Evolutionary conservation across 208 protist species (phyloP).

Genomic region (Trypanosoma caninum): DNA sequence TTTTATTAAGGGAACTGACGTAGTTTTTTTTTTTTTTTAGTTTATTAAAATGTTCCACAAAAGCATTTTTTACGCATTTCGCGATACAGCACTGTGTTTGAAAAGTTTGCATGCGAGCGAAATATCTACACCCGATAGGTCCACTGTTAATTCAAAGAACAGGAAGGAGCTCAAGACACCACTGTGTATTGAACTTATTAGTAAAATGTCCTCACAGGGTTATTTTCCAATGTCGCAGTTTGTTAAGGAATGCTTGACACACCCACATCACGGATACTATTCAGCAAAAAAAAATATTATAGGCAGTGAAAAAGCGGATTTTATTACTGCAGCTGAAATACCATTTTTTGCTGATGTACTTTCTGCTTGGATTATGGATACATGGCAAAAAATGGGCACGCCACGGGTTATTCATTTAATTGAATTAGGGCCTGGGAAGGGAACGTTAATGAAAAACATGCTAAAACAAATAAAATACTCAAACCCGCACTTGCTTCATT

Average conservation of each 20-base stretch:
- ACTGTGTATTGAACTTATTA: constrained; percentile 79
- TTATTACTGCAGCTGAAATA: constrained; percentile 91
- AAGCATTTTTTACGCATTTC: neutral
- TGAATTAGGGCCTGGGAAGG: constrained; percentile 82
- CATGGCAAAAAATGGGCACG: constrained; percentile 91
- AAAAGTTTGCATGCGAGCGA: constrained; percentile 81
- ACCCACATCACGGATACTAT: constrained; percentile 91
- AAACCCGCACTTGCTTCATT: constrained; percentile 87
- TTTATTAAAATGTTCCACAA: constrained; percentile 20
- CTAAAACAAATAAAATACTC: constrained; percentile 80
- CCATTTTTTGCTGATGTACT: constrained; percentile 90
- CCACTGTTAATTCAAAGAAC: constrained; percentile 68
- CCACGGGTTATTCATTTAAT: constrained; percentile 86
- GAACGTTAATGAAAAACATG: constrained; percentile 89
- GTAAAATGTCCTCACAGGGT: constrained; percentile 80
- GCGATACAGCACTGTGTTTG: neutral
- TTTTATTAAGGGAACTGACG: neutral
- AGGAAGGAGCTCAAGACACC: constrained; percentile 87
- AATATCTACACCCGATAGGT: constrained; percentile 80
- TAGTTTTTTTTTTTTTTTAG: too few species aligned
- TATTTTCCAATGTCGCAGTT: constrained; percentile 90
- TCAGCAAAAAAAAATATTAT: constrained; percentile 83
- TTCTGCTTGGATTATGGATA: constrained; percentile 87
- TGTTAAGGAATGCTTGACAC: constrained; percentile 88
- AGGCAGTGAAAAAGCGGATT: constrained; percentile 82